Base-by-base conservation (phyloP, 78 protist species). In the Polysphondylium violaceum region DNA sequence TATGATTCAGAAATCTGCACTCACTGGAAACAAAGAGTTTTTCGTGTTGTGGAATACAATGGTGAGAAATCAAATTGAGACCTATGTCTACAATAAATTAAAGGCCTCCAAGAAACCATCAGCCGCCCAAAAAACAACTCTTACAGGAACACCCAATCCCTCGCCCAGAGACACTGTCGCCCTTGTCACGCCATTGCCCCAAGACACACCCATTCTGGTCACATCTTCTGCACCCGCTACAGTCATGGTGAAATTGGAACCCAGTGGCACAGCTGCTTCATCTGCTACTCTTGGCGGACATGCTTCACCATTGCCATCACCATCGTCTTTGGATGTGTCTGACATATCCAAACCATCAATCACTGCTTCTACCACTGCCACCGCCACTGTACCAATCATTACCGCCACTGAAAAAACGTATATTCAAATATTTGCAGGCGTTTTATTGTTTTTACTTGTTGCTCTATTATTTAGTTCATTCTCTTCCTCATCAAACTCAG, bases 1-100 rank as follows among this genome's bases (percentile, higher is more conserved):
- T 11, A 83, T 83, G 91, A 83, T 83, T n/a, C 91, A 83, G 43
- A 83, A 83, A 56, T 69, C 91, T 0, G 91, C 91, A 3, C 27
- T 17, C 0, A 77, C 67, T 44, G 91, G 91, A 3, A 83, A 83
- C 56, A 83, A 83, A 53, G 91, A 83, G 19, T 83, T 55, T 31
- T 83, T 83, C 33, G 21, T 50, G 8, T 79, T 69, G 11, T 83
- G 91, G 91, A 47, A 53, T 63, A 55, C 77, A 41, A 83, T 83
- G 91, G 91, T 83, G 2, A 51, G 79, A 58, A 83, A 83, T 40
- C 91, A 83, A 69, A 59, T 83, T 33, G 91, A 83, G 59, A 74
- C 79, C 41, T 83, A 69, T 50, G 29, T 63, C 21, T 83, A 50
- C 19, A 69, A 69, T 56, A 83, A 83, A 36, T 29, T 83, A 40